These are phyloP conservation scores for Drechslerella stenobrocha DNA, from an alignment of 2,329 filamentous ascomycete species.

Conservation along the genomic window DNA sequence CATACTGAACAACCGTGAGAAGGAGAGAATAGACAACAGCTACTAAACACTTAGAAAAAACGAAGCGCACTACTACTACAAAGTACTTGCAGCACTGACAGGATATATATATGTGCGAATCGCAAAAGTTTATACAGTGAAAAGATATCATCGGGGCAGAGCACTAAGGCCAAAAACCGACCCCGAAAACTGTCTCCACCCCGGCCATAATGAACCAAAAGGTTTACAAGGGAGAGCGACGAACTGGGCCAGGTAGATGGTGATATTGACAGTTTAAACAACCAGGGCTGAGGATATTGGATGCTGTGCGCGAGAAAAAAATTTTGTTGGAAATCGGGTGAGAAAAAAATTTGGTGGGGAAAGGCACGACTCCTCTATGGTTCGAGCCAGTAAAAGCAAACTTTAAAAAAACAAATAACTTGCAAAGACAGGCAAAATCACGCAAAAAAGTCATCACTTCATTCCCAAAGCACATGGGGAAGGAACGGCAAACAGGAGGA, in stretches of 20 bases:
- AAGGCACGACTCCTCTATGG: slow-evolving; percentile 44
- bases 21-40: slow-evolving; percentile 23
- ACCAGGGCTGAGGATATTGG: neutral
- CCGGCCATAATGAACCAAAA: neutral
- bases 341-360: slow-evolving; percentile 18
- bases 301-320: slow-evolving; percentile 2
- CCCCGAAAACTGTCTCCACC: neutral
- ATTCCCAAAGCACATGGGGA: slow-evolving; percentile 28
- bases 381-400: slow-evolving; percentile 22
- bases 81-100: too few relatives aligned
- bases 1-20: neutral
- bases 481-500: neutral
- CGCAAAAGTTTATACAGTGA: neutral
- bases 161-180: neutral
- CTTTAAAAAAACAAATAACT: slow-evolving; percentile 9
- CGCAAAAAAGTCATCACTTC: slow-evolving; percentile 38
- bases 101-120: slow-evolving; percentile 25
- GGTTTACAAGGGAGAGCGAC: neutral
- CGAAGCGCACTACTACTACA: neutral
- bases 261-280: slow-evolving; percentile 29
- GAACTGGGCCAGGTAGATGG: neutral
- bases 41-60: slow-evolving; percentile 31
- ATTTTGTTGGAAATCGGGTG: neutral
- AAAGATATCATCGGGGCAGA: neutral
- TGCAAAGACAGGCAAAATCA: slow-evolving; percentile 17